These are phyloP conservation scores for Podospora comata DNA, from an alignment of 495 filamentous ascomycete species.

Conservation along the genomic window DNA sequence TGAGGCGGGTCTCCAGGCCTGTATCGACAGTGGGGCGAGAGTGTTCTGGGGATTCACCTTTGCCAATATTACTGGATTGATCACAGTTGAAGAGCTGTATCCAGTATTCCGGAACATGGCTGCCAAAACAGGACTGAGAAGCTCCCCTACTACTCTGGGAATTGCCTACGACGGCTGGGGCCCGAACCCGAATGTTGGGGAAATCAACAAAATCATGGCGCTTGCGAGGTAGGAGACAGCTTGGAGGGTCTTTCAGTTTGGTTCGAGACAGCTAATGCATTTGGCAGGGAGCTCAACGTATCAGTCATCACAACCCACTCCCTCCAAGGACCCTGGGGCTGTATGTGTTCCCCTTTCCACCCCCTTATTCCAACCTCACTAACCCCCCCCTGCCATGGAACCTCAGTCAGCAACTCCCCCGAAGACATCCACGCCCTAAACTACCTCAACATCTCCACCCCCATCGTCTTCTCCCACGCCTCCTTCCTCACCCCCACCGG, in stretches of 20 bases:
- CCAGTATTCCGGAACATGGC: slow-evolving; percentile 30
- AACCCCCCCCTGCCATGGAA: no score
- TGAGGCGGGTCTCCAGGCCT: slow-evolving; percentile 37
- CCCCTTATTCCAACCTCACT: no score
- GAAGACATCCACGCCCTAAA: slow-evolving; percentile 28
- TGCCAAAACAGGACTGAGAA: slow-evolving; percentile 17
- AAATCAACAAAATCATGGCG: slow-evolving; percentile 29
- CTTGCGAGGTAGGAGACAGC: slow-evolving; percentile 10
- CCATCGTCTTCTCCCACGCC: slow-evolving; percentile 42
- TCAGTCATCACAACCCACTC: slow-evolving; percentile 36
- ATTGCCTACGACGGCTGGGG: slow-evolving; percentile 40
- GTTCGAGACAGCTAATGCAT: no score
- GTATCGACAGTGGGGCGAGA: slow-evolving; percentile 38
- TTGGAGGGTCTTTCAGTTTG: no score
- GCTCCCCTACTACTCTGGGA: slow-evolving; percentile 27
- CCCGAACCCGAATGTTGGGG: slow-evolving; percentile 18
- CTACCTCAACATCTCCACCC: slow-evolving; percentile 32
- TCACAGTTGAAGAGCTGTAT: slow-evolving; percentile 30
- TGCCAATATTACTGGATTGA: slow-evolving; percentile 20
- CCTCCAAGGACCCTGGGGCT: slow-evolving; percentile 21
- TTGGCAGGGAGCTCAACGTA: slow-evolving; percentile 25
- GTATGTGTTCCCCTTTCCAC: no score
- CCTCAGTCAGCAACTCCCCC: slow-evolving; percentile 25
- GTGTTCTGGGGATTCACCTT: slow-evolving; percentile 39
- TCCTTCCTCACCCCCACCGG: slow-evolving; percentile 27